Evolutionary conservation across 2,329 filamentous ascomycete genomes (phyloP), one percentile per base, ranked within the genome.

Genomic region (Zasmidium citrigriseum): DNA sequence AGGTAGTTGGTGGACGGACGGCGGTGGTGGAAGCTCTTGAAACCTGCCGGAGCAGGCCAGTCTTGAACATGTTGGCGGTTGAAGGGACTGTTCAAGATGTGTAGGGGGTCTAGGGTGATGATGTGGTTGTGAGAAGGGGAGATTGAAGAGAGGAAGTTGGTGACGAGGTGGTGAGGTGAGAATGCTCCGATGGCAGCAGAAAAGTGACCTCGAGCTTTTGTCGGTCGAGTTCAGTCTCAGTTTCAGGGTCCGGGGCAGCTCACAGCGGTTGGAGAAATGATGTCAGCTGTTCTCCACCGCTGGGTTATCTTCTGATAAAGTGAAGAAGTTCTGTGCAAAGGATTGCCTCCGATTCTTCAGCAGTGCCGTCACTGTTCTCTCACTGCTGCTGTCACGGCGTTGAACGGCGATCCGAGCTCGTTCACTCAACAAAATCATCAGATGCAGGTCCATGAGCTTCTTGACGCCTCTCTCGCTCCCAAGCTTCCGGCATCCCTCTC

Each of bases 21-120:
- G 69, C 66, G 53, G 69, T 67, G 18, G 67, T 64, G 48, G 68
- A 66, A 49, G 68, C 69, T 65, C 70, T 67, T 29, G 70, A 67
- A 55, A 69, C 67, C 59, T 73, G 72, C 41, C 68, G 61, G 49
- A 72, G 62, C 47, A 73, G 58, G 55, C 54, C 71, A 62, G 59
- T 63, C 57, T 68, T 69, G 63, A 73, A 68, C 71, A 73, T 73
- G 23, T 29, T 65, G 59, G 20, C 25, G 57, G 48, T 45, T 7
- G 9, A 21, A 29, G 46, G 25, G 10, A 12, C 7, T 38, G 48
- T n/a, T n/a, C 24, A 34, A 41, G 11, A 22, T 18, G 11, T 44
- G 20, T 9, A 38, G 22, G 14, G 34, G 34, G 4, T 11, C 4
- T 9, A 16, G 14, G 34, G 5, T 41, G 34, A 16, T 9, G 34